These are phyloP conservation scores for Penicillium robsamsonii DNA, from an alignment of 495 filamentous ascomycete species.

Conservation along the genomic window DNA sequence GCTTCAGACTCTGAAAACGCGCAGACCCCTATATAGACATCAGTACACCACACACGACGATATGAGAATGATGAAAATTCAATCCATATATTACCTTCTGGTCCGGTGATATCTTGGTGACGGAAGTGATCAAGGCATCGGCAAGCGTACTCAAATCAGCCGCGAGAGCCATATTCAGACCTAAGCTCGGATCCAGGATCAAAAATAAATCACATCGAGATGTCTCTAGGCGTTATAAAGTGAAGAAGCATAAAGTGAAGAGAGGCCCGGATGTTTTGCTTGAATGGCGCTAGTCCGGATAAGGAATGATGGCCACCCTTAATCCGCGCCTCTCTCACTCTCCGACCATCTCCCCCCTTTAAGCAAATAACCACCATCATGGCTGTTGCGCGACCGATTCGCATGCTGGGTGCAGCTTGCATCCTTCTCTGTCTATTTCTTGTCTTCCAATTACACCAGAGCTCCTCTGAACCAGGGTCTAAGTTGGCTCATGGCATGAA, in stretches of 20 bases:
- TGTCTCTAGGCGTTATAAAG: constrained; percentile 1
- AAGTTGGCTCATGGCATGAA: constrained; percentile 51
- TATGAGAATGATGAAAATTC: constrained; percentile 20
- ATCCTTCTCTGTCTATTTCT: constrained; percentile 71
- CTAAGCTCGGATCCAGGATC: neutral
- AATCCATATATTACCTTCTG: constrained; percentile 24
- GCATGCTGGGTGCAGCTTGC: constrained; percentile 69
- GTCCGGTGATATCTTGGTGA: constrained; percentile 28
- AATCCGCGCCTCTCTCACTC: constrained; percentile 11
- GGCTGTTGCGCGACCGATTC: constrained; percentile 79
- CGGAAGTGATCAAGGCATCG: constrained; percentile 37
- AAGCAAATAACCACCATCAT: constrained; percentile 46
- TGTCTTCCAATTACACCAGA: constrained; percentile 64
- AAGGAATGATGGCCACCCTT: constrained; percentile 28
- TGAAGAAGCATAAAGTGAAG: constrained; percentile 10
- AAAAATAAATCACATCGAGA: constrained; percentile 4
- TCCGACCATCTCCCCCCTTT: constrained; percentile 23
- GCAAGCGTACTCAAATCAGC: constrained; percentile 36
- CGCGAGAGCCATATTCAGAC: constrained; percentile 47
- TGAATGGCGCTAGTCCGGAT: constrained; percentile 31
- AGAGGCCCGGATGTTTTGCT: constrained; percentile 20
- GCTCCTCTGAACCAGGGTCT: constrained; percentile 37
- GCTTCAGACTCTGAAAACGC: constrained; percentile 28
- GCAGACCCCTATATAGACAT: constrained; percentile 37
- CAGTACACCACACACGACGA: constrained; percentile 35